A percentile compares a stretch with the other conserved stretches of the same genome.
These are phyloP conservation scores for Colletotrichum sp. DNA, from an alignment of 2,329 filamentous ascomycete species.

Conservation along the genomic window DNA sequence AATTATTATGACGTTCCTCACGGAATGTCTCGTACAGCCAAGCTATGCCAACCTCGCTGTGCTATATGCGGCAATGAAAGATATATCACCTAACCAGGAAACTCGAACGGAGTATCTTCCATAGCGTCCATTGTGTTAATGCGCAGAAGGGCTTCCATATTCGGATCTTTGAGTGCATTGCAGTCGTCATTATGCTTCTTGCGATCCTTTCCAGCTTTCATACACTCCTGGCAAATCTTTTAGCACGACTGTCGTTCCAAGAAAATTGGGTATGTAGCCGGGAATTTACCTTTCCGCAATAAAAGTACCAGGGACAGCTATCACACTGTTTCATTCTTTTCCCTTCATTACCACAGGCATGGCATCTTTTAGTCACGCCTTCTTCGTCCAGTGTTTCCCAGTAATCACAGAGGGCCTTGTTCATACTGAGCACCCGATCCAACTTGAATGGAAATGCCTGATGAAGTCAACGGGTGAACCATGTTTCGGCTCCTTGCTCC, in stretches of 20 bases:
- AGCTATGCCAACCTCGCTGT: neutral
- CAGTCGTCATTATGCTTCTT: neutral
- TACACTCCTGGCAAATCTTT: neutral
- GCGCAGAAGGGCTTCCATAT: neutral
- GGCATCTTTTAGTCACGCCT: neutral
- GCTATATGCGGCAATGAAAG: neutral
- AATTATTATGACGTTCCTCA: neutral
- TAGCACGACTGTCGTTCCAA: no score
- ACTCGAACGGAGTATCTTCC: neutral
- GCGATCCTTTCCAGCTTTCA: neutral
- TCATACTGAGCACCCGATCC: neutral
- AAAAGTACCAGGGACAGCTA: neutral
- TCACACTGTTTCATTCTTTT: neutral
- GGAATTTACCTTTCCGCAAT: neutral
- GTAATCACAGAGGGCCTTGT: neutral
- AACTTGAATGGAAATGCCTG: neutral
- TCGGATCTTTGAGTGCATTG: neutral
- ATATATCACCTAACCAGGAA: neutral
- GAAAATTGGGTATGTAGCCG: rapidly evolving
- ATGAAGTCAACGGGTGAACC: neutral
- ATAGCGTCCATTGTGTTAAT: neutral
- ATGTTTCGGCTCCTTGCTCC: neutral
- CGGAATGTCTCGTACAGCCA: neutral
- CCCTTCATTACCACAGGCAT: neutral
- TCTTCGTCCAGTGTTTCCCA: neutral